These are phyloP conservation scores for Articulospora tetracladia DNA, from an alignment of 495 filamentous ascomycete species.

Conservation along the genomic window DNA sequence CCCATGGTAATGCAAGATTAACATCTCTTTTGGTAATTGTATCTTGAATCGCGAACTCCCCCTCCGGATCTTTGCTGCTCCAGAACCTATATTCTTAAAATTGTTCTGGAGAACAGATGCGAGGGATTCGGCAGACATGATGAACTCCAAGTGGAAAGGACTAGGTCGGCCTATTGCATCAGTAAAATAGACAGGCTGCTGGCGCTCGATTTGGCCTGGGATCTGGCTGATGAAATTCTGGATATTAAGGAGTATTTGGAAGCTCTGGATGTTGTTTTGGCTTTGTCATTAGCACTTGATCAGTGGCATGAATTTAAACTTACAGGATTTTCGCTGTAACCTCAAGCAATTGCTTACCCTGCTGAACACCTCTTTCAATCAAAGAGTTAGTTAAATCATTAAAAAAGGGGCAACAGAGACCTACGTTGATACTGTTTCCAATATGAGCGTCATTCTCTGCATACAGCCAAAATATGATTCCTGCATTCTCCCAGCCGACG, in stretches of 20 bases:
- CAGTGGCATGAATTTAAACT: background rate
- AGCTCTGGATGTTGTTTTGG: conserved; percentile 25
- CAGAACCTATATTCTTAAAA: conserved; percentile 19
- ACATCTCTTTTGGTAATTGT: conserved; percentile 18
- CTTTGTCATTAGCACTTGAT: background rate
- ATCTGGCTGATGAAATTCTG: conserved; percentile 24
- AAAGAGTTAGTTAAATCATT: background rate
- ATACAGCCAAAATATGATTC: conserved; percentile 15
- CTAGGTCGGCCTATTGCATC: conserved; percentile 25
- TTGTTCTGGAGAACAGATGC: conserved; percentile 18
- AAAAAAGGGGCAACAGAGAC: background rate
- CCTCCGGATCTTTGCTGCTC: conserved; percentile 15
- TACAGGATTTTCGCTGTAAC: conserved; percentile 13
- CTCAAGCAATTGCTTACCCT: conserved; percentile 18
- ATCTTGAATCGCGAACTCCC: conserved; percentile 29
- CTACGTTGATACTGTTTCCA: conserved; percentile 14
- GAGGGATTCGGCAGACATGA: conserved; percentile 24
- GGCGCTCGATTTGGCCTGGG: conserved; percentile 27
- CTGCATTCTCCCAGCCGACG: conserved; percentile 18
- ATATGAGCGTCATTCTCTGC: conserved; percentile 10
- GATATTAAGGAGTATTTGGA: conserved; percentile 24
- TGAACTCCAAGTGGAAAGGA: conserved; percentile 30
- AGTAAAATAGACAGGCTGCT: conserved; percentile 30
- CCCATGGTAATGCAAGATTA: conserved; percentile 21
- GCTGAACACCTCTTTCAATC: conserved; percentile 15